A percentile compares a stretch with the other conserved stretches of the same genome.
Conservation (phyloP, 768 basidiomycete species). For the Trametes elegans region DNA sequence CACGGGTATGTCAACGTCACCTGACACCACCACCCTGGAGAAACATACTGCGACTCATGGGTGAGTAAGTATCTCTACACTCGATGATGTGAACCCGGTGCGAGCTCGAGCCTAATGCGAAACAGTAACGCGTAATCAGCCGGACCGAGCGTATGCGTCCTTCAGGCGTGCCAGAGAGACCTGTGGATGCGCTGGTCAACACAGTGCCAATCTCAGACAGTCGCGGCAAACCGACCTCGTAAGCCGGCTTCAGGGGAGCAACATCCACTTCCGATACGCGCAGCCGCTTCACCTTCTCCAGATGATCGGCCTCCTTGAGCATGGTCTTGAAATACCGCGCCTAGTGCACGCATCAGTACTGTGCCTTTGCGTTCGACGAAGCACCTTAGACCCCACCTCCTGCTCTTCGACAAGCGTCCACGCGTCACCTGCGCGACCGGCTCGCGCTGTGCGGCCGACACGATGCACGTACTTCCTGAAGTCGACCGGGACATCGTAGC, state of each 20-base stretch:
- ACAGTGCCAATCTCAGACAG: background rate
- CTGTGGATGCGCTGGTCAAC: constrained; percentile 18
- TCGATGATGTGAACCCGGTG: too few species aligned
- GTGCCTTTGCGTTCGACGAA: too few species aligned
- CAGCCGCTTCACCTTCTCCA: constrained; percentile 65
- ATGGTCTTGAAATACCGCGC: constrained; percentile 87
- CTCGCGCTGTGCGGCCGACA: constrained; percentile 93
- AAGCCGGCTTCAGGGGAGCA: constrained; percentile 50
- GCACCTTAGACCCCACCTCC: constrained; percentile 47
- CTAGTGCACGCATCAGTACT: too few species aligned
- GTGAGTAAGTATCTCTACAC: too few species aligned
- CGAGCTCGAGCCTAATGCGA: background rate
- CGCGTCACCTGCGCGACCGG: constrained; percentile 83
- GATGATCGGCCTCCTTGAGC: constrained; percentile 69
- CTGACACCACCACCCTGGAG: too few species aligned
- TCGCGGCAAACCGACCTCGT: constrained; percentile 52
- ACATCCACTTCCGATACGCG: constrained; percentile 63
- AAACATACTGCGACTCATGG: too few species aligned
- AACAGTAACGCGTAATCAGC: background rate
- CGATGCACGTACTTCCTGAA: constrained; percentile 98
- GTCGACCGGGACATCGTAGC: constrained; percentile 95
- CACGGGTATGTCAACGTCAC: too few species aligned
- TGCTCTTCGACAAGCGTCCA: constrained; percentile 97
- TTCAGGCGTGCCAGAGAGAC: constrained; percentile 30
- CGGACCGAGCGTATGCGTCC: constrained; percentile 20